phyloP scores from a whole-genome alignment of 768 basidiomycete genomes.

The Kondoa subrosea region DNA sequence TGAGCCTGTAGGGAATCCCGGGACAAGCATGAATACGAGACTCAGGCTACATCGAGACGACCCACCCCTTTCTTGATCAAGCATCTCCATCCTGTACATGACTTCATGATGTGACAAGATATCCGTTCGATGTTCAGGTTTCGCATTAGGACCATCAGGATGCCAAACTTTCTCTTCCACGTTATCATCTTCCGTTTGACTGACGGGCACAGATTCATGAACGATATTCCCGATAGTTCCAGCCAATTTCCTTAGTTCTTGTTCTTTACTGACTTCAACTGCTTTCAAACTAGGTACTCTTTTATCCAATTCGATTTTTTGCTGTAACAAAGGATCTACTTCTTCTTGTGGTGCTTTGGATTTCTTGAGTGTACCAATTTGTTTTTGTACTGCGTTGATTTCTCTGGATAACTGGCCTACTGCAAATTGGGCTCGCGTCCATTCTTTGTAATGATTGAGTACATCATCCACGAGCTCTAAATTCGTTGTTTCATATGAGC shows the following conservation, averaged over 20 bases:
- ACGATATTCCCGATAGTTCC: constrained; percentile 81
- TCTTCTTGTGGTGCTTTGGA: constrained; percentile 84
- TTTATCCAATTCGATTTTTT: constrained; percentile 71
- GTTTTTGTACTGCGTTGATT: constrained; percentile 79
- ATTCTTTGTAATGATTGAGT: constrained; percentile 47
- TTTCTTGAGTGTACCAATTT: constrained; percentile 88
- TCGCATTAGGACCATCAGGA: constrained; percentile 54
- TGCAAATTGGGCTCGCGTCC: constrained; percentile 88
- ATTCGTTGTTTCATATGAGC: too few relatives aligned
- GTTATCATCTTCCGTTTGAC: constrained; percentile 91
- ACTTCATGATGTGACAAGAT: constrained; percentile 98
- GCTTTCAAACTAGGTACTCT: constrained; percentile 59
- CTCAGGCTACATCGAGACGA: not conserved
- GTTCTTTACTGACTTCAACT: constrained; percentile 59
- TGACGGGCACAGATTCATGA: constrained; percentile 66
- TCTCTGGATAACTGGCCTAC: constrained; percentile 58
- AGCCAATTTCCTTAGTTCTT: constrained; percentile 61
- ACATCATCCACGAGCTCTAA: not conserved
- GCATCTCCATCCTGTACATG: constrained; percentile 75
- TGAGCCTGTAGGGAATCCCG: constrained; percentile 41
- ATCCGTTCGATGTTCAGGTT: constrained; percentile 47
- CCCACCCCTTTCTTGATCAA: constrained; percentile 90
- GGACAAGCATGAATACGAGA: too few relatives aligned
- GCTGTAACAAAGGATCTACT: constrained; percentile 55
- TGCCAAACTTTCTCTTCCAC: constrained; percentile 63